Base-by-base conservation (phyloP, 1,139 yeast species). In the Pichia sp. region DNA sequence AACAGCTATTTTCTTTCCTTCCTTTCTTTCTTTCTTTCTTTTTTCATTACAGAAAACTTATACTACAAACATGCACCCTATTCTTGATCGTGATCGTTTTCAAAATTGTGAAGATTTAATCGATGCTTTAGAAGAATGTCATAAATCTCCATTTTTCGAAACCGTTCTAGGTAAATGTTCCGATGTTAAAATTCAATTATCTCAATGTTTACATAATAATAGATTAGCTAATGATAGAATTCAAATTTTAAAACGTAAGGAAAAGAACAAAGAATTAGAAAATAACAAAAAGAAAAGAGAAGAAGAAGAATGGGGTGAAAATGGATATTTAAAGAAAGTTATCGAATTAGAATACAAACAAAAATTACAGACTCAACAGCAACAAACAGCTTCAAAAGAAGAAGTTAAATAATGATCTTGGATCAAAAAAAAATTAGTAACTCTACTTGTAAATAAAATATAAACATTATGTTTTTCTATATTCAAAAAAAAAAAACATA, bases 61-160 rank as follows among this genome's bases (percentile, higher is more conserved):
- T 7, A n/a, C 20, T 9, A 3, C 18, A 3, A 30, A n/a, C 13
- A 64, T 64, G 68, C 68, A 64, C 54, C 67, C 68, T 29, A 53
- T 62, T 42, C 51, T 64, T 36, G 68, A 64, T 36, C 63, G 61
- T 54, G 64, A 59, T 9, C 41, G 57, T 32, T 53, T 53, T 32
- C 46, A 49, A 32, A 46, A 85, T 34, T 92, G 98, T 65, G 82
- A 79, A 45, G 85, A 82, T 54, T 75, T 89, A 47, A 88, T 92
- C 68, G 83, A 83, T 55, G 96, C 96, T 0, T 75, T 92, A 15
- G 96, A 90, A 62, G 84, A 86, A 62, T 92, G 98, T 64, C 97
- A 90, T 61, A 74, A 80, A 52, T 77, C 76, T 53, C 85, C 82
- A 51, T 85, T 82, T 57, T 59, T 85, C 54, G 76, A 79, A 59